Conservation (phyloP, 441 rosid species). For the Mallotus repandus region DNA sequence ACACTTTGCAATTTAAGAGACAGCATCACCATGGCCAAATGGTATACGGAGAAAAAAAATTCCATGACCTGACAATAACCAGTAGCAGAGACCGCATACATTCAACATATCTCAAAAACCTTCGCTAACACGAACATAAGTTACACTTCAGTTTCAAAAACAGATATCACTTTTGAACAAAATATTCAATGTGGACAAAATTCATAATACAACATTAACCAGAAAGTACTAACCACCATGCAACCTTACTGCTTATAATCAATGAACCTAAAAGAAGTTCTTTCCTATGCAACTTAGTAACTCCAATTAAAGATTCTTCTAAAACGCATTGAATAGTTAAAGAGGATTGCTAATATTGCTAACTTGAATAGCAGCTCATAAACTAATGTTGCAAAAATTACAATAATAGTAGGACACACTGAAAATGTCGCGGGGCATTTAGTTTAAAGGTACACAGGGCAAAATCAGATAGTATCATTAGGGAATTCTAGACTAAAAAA, state of each 20-base stretch:
- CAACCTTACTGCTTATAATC: neutral
- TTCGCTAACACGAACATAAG: neutral
- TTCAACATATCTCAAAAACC: neutral
- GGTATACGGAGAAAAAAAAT: neutral
- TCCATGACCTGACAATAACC: neutral
- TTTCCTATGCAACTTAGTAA: no score
- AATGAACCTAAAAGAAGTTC: neutral
- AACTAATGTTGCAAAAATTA: no score
- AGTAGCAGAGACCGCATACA: neutral
- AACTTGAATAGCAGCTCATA: no score
- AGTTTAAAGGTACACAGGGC: no score
- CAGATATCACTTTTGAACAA: neutral
- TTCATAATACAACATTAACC: neutral
- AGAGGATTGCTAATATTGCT: no score
- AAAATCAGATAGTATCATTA: no score
- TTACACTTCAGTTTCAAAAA: neutral
- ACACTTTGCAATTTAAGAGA: neutral
- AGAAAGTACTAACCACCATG: slow-evolving; percentile 8
- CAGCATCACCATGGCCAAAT: neutral
- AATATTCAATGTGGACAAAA: neutral
- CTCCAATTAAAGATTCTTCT: no score
- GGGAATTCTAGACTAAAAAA: no score
- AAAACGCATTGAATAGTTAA: no score
- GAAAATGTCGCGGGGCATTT: no score
- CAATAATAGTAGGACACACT: no score